These are phyloP conservation scores for Phytophthora pisi DNA, from an alignment of 352 stramenopile species.

Conservation along the genomic window DNA sequence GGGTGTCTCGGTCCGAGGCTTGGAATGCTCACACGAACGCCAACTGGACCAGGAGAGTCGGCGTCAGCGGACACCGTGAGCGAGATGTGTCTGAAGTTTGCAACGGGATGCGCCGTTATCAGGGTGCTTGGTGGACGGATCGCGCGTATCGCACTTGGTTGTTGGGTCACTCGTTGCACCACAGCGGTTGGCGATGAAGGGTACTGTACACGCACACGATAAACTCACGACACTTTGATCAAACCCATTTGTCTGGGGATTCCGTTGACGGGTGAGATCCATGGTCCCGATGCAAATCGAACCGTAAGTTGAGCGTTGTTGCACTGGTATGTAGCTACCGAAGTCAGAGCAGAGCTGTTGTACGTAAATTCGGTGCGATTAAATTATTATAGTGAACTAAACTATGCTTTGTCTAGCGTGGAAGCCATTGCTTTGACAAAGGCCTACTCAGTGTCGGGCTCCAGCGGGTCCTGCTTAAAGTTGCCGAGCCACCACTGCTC, in stretches of 20 bases:
- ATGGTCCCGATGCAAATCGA: neutral
- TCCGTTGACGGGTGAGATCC: neutral
- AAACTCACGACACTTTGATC: neutral
- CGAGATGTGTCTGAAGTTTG: slow-evolving; percentile 31
- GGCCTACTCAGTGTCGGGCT: slow-evolving; percentile 21
- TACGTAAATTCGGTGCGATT: neutral
- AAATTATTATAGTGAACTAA: neutral
- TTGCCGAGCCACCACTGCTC: slow-evolving; percentile 75
- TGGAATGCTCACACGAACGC: slow-evolving; percentile 25
- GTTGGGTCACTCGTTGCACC: neutral
- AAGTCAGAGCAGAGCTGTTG: neutral
- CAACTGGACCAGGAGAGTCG: slow-evolving; percentile 1
- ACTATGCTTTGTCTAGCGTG: neutral
- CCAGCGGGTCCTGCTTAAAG: slow-evolving; percentile 58
- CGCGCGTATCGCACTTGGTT: neutral
- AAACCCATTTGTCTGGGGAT: neutral
- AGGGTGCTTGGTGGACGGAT: slow-evolving; percentile 15
- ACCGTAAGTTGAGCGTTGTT: neutral
- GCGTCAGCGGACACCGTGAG: neutral
- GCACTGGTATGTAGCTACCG: neutral
- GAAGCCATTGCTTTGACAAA: neutral
- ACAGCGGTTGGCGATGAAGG: neutral
- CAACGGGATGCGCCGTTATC: slow-evolving; percentile 26
- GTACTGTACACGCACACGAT: neutral
- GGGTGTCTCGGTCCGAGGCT: slow-evolving; percentile 2